phyloP scores from a whole-genome alignment of 1,284 basidiomycete species.

The Fomitopsis palustris region DNA sequence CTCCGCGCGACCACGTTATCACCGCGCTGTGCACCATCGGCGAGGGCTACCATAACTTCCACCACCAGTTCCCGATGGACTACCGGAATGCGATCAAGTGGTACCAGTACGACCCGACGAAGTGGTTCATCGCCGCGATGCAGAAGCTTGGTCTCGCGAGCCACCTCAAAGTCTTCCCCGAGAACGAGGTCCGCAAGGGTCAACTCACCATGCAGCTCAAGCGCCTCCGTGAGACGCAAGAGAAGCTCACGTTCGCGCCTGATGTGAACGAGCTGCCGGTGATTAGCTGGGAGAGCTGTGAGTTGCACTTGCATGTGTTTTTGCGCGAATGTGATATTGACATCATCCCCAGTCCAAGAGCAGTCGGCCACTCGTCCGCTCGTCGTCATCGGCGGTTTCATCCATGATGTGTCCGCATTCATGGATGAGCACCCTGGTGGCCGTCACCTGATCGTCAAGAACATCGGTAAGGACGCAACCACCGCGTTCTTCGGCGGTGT shows the following conservation, averaged over 20 bases:
- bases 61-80: conserved; percentile 94
- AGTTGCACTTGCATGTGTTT: conserved; percentile 27
- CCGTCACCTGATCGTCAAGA: conserved; percentile 59
- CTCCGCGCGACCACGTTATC: conserved; percentile 85
- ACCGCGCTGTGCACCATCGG: conserved; percentile 89
- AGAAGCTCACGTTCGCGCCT: conserved; percentile 77
- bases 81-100: conserved; percentile 92
- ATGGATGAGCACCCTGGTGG: conserved; percentile 89
- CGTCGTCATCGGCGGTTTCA: conserved; percentile 87
- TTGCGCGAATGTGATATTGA: background rate
- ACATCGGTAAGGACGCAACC: conserved; percentile 80
- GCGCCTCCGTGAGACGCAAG: conserved; percentile 69
- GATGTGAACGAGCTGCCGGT: conserved; percentile 75
- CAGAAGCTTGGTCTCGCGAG: conserved; percentile 72
- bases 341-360: conserved; percentile 55
- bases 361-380: conserved; percentile 76
- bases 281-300: conserved; percentile 84
- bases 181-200: conserved; percentile 91
- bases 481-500: conserved; percentile 94
- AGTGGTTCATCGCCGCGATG: conserved; percentile 85
- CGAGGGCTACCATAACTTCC: conserved; percentile 97
- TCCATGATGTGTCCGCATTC: conserved; percentile 87
- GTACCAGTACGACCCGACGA: conserved; percentile 89
- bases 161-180: conserved; percentile 90
- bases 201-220: conserved; percentile 93